Conservation (phyloP, 1,139 yeast species). For the Kodamaea sp. region DNA sequence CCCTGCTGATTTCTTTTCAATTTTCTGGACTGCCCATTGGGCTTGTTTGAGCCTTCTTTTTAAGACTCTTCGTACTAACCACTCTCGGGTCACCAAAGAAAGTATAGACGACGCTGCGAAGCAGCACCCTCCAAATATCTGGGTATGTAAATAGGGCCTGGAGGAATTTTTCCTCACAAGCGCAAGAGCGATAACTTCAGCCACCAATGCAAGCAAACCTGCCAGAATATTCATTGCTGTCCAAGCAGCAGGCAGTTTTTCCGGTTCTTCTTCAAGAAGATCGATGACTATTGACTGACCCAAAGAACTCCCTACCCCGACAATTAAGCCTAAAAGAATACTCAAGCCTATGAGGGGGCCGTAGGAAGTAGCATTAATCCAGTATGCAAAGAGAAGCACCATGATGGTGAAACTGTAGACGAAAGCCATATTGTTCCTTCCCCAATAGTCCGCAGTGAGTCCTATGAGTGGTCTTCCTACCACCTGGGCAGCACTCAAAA, state of each 20-base stretch:
- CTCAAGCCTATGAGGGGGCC: conserved; percentile 54
- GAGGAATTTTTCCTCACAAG: conserved; percentile 28
- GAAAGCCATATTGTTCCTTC: conserved; percentile 55
- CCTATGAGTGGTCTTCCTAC: conserved; percentile 72
- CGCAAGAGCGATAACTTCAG: conserved; percentile 51
- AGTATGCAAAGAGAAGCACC: conserved; percentile 45
- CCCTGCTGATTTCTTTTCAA: conserved; percentile 11
- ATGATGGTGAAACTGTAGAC: conserved; percentile 30
- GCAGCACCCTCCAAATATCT: conserved; percentile 55
- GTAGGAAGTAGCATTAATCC: conserved; percentile 58
- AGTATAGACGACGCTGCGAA: conserved; percentile 37
- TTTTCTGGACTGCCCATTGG: conserved; percentile 8
- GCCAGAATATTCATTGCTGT: conserved; percentile 53
- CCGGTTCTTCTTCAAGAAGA: conserved; percentile 36
- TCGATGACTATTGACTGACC: conserved; percentile 63
- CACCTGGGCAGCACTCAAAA: conserved; percentile 62
- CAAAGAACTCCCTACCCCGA: conserved; percentile 69
- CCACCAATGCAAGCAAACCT: conserved; percentile 44
- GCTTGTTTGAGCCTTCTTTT: conserved; percentile 14
- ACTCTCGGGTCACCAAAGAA: conserved; percentile 34
- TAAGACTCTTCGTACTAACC: conserved; percentile 23
- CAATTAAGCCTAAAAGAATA: conserved; percentile 50
- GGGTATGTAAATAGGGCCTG: conserved; percentile 58
- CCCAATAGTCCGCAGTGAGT: conserved; percentile 53
- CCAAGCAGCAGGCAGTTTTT: conserved; percentile 61